Base-by-base conservation (phyloP, 345 rosid genomes). In the Raphanus raphanistrum region DNA sequence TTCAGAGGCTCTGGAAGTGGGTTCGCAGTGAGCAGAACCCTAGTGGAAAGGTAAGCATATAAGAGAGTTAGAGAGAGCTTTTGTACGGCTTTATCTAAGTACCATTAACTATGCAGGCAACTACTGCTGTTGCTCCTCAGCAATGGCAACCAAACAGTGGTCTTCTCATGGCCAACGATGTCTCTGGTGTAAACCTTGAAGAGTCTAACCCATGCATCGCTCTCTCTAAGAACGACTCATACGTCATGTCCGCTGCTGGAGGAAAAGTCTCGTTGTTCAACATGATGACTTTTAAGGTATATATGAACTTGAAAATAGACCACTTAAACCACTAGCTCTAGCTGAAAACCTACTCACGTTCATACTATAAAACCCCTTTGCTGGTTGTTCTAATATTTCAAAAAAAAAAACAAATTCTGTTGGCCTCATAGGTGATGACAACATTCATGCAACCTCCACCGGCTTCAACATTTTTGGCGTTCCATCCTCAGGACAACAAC, bases 121-220 rank as follows among this genome's bases (percentile, higher is more conserved):
- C 89, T n/a, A 78, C 90, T 63, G 83, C 70, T 79, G 86, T 83
- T 9, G 84, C 81, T 79, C 98, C 98, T 25, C 97, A 90, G 80
- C 94, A 81, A 68, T 93, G 98, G 97, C 90, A 90, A 83, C 98
- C 98, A 68, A 87, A 79, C 85, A 93, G 90, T 82, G 97, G 98
- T 84, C 93, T 88, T 88, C 84, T 88, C 81, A 93, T 93, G 97
- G 75, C 72, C 63, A 93, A 93, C 74, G 97, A 91, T 78, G 85
- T 89, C 60, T 36, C 90, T 55, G 91, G 91, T 83, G 92, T 88
- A 77, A 89, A 88, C 80, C 89, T 84, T 48, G 96, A 91, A 81
- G 96, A 89, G 83, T 86, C 91, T 27, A 86, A 87, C 52, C 97
- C 98, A 0, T 92, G 98, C 87, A 92, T 94, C 60, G 97, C 97